Base-by-base conservation (phyloP, 768 basidiomycete species). In the Dendrothele bispora region DNA sequence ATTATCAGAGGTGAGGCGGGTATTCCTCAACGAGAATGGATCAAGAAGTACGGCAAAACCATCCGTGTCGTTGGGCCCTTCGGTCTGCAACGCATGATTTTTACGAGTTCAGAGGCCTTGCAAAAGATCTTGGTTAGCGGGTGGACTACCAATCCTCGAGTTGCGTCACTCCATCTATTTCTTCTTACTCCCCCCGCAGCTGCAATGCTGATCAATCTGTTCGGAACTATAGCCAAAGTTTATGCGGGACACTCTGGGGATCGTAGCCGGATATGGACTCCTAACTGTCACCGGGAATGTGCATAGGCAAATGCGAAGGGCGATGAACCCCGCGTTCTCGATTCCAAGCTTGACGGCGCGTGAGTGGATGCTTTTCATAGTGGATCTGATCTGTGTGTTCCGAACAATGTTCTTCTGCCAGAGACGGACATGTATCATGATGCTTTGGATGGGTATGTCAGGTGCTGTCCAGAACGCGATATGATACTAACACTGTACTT, bases 291-390 rank as follows among this genome's bases (percentile, higher is more conserved):
- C 75, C 1, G 75, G 78, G 5, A 64, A 71, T 29, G 73, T 72
- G 26, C 77, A 78, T 53, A 75, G 68, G 50, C 68, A 68, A 41
- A 75, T 79, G 73, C 72, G 74, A 28, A 75, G 68, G 52, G 65
- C 66, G 1, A 77, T 80, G 73, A 78, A 75, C 43, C 75, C 78
- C 1, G 78, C 78, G 0, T 78, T 80, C 53, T 75, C 75, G 0
- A 63, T 78, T 21, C 61, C 69, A 2, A 77, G 65, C 47, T 61
- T 74, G 12, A 65, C 60, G 52, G 61, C 68, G 27, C 68, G 69
- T 71, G 50, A 34, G 69, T 55, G 20, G 26, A 15, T 8, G 38
- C 17, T 14, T 12, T 21, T 20, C 30, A n/a, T n/a, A n/a, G n/a
- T n/a, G n/a, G n/a, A n/a, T 20, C 27, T 35, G 21, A 24, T 17